A percentile compares a stretch with the other conserved stretches of the same genome.
These are phyloP conservation scores for Castanopsis chinensis DNA, from an alignment of 306 rosid genomes.

Conservation along the genomic window DNA sequence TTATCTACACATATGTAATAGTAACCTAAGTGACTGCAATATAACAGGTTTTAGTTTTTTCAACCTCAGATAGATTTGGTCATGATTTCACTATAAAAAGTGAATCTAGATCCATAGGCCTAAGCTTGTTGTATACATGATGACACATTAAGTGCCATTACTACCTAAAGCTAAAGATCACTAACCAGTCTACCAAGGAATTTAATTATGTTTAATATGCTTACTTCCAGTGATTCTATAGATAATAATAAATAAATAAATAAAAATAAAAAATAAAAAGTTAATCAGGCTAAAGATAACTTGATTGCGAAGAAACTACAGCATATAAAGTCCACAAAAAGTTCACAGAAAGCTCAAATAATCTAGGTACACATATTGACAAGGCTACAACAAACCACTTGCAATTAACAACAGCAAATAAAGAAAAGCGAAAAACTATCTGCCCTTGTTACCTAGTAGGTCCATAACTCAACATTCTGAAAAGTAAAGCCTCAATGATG, in stretches of 20 bases:
- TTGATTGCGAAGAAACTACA: neutral
- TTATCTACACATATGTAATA: too few species aligned
- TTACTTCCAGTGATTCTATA: neutral
- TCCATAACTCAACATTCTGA: neutral
- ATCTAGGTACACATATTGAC: neutral
- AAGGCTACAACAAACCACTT: neutral
- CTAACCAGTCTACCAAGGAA: neutral
- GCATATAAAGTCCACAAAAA: neutral
- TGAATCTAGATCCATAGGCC: neutral
- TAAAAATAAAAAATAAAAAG: too few species aligned
- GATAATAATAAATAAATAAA: too few species aligned
- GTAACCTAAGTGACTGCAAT: too few species aligned
- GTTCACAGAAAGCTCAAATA: neutral
- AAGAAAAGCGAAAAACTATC: neutral
- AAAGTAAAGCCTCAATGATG: neutral
- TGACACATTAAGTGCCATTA: neutral
- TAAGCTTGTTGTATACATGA: neutral
- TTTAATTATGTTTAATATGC: neutral
- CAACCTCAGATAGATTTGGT: neutral
- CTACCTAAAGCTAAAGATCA: neutral
- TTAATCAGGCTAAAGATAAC: neutral
- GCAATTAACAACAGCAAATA: neutral
- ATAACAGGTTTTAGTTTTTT: neutral
- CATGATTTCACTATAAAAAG: neutral
- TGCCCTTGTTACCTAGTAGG: neutral